These are phyloP conservation scores for Epicoccum sorghinum DNA, from an alignment of 2,329 filamentous ascomycete genomes.

Conservation along the genomic window DNA sequence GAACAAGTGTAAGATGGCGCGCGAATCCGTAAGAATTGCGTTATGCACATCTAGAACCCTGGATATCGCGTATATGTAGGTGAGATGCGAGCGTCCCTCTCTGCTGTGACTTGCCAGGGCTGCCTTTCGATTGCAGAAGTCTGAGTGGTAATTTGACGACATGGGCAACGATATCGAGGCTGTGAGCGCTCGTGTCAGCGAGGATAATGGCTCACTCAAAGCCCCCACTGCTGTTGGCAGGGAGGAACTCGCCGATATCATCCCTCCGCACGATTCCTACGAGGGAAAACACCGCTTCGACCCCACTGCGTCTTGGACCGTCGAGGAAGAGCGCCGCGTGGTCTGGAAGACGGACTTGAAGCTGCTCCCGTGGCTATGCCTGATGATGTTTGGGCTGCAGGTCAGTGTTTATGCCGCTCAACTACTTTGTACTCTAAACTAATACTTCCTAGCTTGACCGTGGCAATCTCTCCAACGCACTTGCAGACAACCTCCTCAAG, in stretches of 20 bases:
- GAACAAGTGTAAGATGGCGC: slow-evolving; percentile 23
- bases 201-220: slow-evolving; percentile 34
- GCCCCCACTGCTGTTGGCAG: slow-evolving; percentile 32
- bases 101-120: neutral
- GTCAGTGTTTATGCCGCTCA: neutral
- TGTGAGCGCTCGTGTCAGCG: slow-evolving; percentile 25
- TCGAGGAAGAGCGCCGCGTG: slow-evolving; percentile 61
- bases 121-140: neutral
- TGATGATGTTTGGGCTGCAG: slow-evolving; percentile 55
- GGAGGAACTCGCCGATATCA: slow-evolving; percentile 34
- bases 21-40: slow-evolving; percentile 26
- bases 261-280: slow-evolving; percentile 53
- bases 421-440: neutral
- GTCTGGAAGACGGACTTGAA: slow-evolving; percentile 56
- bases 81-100: neutral
- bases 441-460: slow-evolving; percentile 50
- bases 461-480: slow-evolving; percentile 49
- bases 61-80: slow-evolving; percentile 8
- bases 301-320: slow-evolving; percentile 60
- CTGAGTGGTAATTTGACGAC: neutral
- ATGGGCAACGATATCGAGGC: slow-evolving; percentile 39
- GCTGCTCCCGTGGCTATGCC: slow-evolving; percentile 35
- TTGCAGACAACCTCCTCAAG: slow-evolving; percentile 38
- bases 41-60: slow-evolving; percentile 19
- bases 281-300: slow-evolving; percentile 66